Percentiles rank a stretch among this genome's conserved stretches.
phyloP scores from a whole-genome alignment of 78 protist genomes.

The slime mould (Dictyostelium discoideum) region DNA sequence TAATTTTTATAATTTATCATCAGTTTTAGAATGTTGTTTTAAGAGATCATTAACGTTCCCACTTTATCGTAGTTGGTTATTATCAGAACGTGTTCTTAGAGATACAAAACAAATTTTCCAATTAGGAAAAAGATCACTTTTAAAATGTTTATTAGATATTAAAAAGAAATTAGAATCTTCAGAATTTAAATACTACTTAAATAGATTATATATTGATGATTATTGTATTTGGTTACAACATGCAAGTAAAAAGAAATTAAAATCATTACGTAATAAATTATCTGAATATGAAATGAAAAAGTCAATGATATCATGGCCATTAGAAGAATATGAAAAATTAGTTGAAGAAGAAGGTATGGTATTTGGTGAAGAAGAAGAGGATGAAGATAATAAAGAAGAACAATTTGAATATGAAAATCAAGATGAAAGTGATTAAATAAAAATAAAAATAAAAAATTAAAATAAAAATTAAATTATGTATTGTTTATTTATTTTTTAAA shows the following conservation, averaged over 20 bases:
- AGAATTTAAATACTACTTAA: constrained; percentile 58
- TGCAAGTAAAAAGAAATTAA: constrained; percentile 47
- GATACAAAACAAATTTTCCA: constrained; percentile 26
- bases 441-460: neutral
- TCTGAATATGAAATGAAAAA: neutral
- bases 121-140: constrained; percentile 53
- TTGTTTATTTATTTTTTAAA: neutral
- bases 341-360: constrained; percentile 81
- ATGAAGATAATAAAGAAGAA: constrained; percentile 19
- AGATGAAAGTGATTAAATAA: neutral
- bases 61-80: constrained; percentile 43
- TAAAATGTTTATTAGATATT: constrained; percentile 50
- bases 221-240: constrained; percentile 79
- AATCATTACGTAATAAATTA: constrained; percentile 22
- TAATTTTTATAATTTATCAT: constrained; percentile 7
- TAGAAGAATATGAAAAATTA: constrained; percentile 73
- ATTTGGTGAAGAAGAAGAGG: constrained; percentile 44
- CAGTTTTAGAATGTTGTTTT: constrained; percentile 17
- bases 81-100: constrained; percentile 9
- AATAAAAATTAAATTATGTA: neutral
- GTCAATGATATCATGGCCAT: constrained; percentile 43
- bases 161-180: constrained; percentile 33
- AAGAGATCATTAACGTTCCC: constrained; percentile 57
- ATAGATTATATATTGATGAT: constrained; percentile 66
- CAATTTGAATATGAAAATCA: constrained; percentile 14